These are phyloP conservation scores for Fragaria ananassa DNA, from an alignment of 306 rosid genomes.

Conservation along the genomic window DNA sequence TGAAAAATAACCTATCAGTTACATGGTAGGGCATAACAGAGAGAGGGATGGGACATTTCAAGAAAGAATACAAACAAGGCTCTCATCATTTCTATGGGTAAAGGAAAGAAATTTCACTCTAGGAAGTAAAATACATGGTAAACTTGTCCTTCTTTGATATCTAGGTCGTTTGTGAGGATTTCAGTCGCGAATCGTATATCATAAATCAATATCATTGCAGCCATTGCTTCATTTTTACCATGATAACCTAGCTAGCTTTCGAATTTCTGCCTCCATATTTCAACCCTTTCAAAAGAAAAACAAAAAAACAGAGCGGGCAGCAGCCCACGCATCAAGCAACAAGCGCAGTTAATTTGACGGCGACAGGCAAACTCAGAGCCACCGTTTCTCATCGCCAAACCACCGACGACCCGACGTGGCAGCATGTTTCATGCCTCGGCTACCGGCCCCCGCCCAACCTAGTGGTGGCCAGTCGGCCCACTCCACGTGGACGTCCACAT, in stretches of 20 bases:
- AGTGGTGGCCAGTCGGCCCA: constrained; percentile 35
- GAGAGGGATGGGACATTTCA: background rate
- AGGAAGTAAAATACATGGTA: too few relatives aligned
- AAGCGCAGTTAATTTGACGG: constrained; percentile 32
- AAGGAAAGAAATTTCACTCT: background rate
- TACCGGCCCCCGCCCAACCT: constrained; percentile 32
- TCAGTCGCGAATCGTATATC: background rate
- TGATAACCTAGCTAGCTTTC: background rate
- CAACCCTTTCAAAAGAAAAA: background rate
- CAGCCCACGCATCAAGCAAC: constrained; percentile 18
- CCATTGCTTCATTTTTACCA: background rate
- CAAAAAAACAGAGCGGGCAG: background rate
- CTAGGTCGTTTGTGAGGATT: background rate
- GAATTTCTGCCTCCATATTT: background rate
- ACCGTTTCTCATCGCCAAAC: constrained; percentile 9
- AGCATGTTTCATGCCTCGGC: background rate
- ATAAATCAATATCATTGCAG: too few relatives aligned
- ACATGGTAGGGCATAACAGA: constrained; percentile 9
- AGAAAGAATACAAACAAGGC: background rate
- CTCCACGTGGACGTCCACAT: constrained; percentile 50
- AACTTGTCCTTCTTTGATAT: background rate
- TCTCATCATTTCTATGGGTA: background rate
- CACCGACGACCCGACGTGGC: constrained; percentile 20
- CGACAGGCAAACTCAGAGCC: constrained; percentile 27
- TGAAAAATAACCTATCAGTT: constrained; percentile 8